phyloP scores from a whole-genome alignment of 164 flowering plant genomes.

The Tetracentron sinense region DNA sequence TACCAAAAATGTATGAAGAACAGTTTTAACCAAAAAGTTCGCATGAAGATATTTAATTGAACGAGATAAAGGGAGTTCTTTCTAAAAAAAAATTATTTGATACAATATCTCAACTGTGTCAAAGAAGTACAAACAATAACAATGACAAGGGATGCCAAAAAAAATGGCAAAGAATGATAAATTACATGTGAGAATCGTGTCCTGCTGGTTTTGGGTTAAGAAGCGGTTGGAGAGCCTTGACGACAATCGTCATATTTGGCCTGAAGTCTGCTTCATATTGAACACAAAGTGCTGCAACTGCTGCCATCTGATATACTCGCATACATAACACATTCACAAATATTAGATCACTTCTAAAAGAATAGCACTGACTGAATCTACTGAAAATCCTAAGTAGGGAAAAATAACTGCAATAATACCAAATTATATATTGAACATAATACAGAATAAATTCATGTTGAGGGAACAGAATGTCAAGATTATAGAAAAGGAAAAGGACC shows the following conservation, averaged over 20 bases:
- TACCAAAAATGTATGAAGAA: too few relatives aligned
- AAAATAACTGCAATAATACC: background rate
- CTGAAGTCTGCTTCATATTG: background rate
- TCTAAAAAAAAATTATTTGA: too few relatives aligned
- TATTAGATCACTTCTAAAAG: background rate
- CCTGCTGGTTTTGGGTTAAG: background rate
- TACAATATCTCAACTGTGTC: too few relatives aligned
- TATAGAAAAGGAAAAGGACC: background rate
- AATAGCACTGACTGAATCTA: background rate
- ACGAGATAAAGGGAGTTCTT: too few relatives aligned
- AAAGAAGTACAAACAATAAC: too few relatives aligned
- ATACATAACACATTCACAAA: background rate
- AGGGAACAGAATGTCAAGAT: background rate
- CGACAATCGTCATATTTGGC: background rate
- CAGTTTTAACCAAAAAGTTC: too few relatives aligned
- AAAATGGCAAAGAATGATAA: too few relatives aligned
- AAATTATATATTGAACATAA: too few relatives aligned
- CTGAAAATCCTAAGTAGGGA: background rate
- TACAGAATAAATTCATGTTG: too few relatives aligned
- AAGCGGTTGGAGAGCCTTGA: background rate
- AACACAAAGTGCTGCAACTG: background rate
- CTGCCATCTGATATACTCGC: background rate
- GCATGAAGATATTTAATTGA: too few relatives aligned
- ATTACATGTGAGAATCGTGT: background rate
- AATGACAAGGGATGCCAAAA: too few relatives aligned